Conservation (phyloP, 192 early-diverging fungal species). For the Ambispora gerdemannii region DNA sequence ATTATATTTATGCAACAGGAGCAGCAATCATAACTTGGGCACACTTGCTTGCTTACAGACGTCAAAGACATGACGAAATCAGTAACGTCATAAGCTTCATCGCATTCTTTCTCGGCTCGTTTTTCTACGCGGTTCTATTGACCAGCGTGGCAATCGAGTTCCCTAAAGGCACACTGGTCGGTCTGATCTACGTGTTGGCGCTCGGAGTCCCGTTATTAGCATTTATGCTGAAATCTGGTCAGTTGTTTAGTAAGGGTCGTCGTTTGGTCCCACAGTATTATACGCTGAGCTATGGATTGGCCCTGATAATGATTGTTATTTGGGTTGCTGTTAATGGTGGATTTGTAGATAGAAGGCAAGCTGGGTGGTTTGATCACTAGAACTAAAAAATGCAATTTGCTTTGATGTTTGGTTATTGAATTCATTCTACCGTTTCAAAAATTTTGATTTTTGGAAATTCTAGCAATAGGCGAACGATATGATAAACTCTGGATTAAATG, state of each 20-base stretch:
- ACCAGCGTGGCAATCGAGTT: conserved; percentile 44
- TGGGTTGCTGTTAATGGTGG: conserved; percentile 39
- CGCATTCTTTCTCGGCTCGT: conserved; percentile 32
- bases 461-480: too few relatives aligned
- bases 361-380: too few relatives aligned
- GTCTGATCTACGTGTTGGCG: conserved; percentile 37
- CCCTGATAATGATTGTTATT: conserved; percentile 37
- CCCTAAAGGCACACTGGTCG: conserved; percentile 37
- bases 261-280: conserved; percentile 44
- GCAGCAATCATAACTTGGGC: conserved; percentile 1
- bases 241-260: conserved; percentile 39
- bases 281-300: conserved; percentile 34
- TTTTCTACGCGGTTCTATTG: conserved; percentile 36
- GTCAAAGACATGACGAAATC: conserved; percentile 27
- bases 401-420: too few relatives aligned
- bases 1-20: conserved; percentile 7
- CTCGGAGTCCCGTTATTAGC: conserved; percentile 28
- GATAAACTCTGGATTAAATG: too few relatives aligned
- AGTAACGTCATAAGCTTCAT: neutral
- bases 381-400: too few relatives aligned
- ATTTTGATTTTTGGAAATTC: too few relatives aligned
- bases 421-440: too few relatives aligned
- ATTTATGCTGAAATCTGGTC: conserved; percentile 16
- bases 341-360: conserved; percentile 36
- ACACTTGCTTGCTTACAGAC: conserved; percentile 15